Base-by-base conservation (phyloP, 2,329 filamentous ascomycete species). In the Paraphoma chrysanthemicola region DNA sequence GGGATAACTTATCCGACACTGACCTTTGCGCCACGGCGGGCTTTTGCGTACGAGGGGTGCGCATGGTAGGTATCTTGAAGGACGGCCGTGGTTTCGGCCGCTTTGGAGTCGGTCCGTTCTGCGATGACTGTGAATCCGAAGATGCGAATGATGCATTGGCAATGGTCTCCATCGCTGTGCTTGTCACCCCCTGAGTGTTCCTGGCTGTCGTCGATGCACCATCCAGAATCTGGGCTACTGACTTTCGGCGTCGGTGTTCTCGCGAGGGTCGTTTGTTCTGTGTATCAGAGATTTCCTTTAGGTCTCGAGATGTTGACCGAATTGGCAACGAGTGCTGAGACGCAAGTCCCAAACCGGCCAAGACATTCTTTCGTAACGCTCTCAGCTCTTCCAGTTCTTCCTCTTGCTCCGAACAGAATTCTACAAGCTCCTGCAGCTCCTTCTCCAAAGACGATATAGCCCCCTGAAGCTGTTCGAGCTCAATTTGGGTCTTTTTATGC, bases 71-170 rank as follows among this genome's bases (percentile, higher is more conserved):
- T 6, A 66, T 59, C 44, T 72, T 75, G 59, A 72, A 74, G 1
- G 74, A 64, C 4, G 62, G 54, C 17, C 71, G 68, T 28, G 74
- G 69, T 51, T 76, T 79, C 1, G 71, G 57, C 14, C 81, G 76
- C 60, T 83, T 82, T 3, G 79, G 79, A 6, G 72, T 75, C 2
- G 76, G 76, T 11, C 68, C 67, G n/a, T 59, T 52, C 28, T 60
- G 63, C 5, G 59, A 67, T 6, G 54, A 54, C 8, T 62, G 54
- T 17, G 64, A 64, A 18, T 55, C 52, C 3, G 58, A 61, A 3
- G 70, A 72, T 14, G 51, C 64, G 42, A 71, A 69, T 3, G 68
- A 71, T 6, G 59, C 57, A 48, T 73, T 62, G 4, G 62, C 53
- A 11, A 60, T 14, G n/a, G 53, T 49, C 14, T 70, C 68, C 39